A percentile compares a stretch with the other conserved stretches of the same genome.
phyloP scores from a whole-genome alignment of 2,329 filamentous ascomycete species.

The Endoconidiophora laricicola region DNA sequence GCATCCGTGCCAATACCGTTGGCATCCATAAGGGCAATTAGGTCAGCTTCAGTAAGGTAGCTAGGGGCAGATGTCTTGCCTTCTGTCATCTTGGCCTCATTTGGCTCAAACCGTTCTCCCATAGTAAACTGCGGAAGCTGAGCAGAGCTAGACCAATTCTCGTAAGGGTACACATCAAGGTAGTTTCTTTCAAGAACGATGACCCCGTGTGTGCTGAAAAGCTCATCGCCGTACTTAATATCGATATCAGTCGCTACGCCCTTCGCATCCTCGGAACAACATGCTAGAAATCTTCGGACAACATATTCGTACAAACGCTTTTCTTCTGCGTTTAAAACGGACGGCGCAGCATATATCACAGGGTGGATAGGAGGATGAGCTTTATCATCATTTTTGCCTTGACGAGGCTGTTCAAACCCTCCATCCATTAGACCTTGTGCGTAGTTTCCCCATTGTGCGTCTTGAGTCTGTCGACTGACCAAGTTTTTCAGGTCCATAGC shows the following conservation, averaged over 20 bases:
- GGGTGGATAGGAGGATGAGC: slow-evolving; percentile 96
- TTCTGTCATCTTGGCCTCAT: slow-evolving; percentile 74
- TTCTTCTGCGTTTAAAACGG: slow-evolving; percentile 49
- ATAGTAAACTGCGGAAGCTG: slow-evolving; percentile 63
- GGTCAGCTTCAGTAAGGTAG: slow-evolving; percentile 85
- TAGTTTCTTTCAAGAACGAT: slow-evolving; percentile 82
- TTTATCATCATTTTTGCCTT: slow-evolving; percentile 82
- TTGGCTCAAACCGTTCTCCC: slow-evolving; percentile 73
- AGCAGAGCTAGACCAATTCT: slow-evolving; percentile 83
- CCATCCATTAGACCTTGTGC: slow-evolving; percentile 60
- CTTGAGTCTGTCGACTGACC: slow-evolving; percentile 68
- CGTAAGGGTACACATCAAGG: slow-evolving; percentile 87
- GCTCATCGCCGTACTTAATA: slow-evolving; percentile 67
- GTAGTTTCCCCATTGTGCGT: slow-evolving; percentile 62
- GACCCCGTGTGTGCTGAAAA: slow-evolving; percentile 67
- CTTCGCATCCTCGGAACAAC: slow-evolving; percentile 85
- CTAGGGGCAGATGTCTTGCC: slow-evolving; percentile 75
- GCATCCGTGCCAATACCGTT: slow-evolving; percentile 98
- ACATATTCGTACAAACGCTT: slow-evolving; percentile 82
- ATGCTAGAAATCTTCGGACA: slow-evolving; percentile 78
- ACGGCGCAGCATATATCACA: slow-evolving; percentile 61
- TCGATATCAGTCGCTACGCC: slow-evolving; percentile 75
- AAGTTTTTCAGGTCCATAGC: slow-evolving; percentile 70
- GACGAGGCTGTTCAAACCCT: slow-evolving; percentile 63
- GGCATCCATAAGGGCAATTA: slow-evolving; percentile 93